Percentiles rank a stretch among this genome's conserved stretches.
phyloP scores from a whole-genome alignment of 345 rosid genomes.

The Aethionema arabicum region DNA sequence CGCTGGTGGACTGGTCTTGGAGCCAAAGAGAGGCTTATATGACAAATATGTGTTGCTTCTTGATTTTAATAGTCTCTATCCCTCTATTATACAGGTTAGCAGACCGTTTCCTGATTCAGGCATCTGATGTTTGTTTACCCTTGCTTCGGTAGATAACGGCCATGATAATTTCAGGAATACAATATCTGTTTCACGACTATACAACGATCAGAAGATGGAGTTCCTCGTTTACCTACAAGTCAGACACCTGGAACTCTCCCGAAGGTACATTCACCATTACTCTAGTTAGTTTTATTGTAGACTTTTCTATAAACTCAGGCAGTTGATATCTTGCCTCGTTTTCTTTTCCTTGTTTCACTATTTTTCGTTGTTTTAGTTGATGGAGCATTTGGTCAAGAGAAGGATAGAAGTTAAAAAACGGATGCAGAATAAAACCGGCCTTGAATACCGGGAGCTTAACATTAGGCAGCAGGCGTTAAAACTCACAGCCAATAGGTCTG shows the following conservation, averaged over 20 bases:
- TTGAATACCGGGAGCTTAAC: constrained; percentile 81
- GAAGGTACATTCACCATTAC: constrained; percentile 53
- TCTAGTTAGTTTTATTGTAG: constrained; percentile 4
- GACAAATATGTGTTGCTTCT: constrained; percentile 92
- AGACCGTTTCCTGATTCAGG: constrained; percentile 17
- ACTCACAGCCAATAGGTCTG: constrained; percentile 95
- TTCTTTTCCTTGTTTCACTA: constrained; percentile 10
- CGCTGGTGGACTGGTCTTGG: constrained; percentile 95
- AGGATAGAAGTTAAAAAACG: constrained; percentile 79
- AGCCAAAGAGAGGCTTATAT: constrained; percentile 93
- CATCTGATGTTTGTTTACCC: constrained; percentile 22
- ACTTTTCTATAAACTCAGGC: neutral
- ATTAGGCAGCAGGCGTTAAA: constrained; percentile 97
- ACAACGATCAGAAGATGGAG: constrained; percentile 75
- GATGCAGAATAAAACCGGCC: constrained; percentile 85
- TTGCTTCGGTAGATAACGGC: constrained; percentile 21
- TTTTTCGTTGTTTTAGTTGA: constrained; percentile 58
- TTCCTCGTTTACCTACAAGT: constrained; percentile 68
- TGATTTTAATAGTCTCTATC: constrained; percentile 98
- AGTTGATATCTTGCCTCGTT: neutral
- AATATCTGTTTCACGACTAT: constrained; percentile 98
- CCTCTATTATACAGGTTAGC: constrained; percentile 96
- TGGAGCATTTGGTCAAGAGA: constrained; percentile 79
- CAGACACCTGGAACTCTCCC: constrained; percentile 83
- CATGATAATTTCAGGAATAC: constrained; percentile 62